phyloP scores from a whole-genome alignment of 371 early-diverging fungal genomes.

The Lichtheimia corymbifera region DNA sequence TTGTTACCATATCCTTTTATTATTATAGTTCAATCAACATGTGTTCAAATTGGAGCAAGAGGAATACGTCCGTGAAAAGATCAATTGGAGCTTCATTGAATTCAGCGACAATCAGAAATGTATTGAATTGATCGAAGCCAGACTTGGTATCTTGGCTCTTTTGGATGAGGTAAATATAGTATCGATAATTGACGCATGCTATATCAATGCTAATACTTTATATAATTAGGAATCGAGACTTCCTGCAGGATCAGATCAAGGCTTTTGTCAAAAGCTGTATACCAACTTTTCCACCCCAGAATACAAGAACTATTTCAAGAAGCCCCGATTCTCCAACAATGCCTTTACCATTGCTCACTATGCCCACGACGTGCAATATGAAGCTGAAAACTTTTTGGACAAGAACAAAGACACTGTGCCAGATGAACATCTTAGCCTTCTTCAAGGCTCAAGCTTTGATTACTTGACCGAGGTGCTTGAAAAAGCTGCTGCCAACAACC shows the following conservation, averaged over 20 bases:
- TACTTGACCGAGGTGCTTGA: conserved; percentile 78
- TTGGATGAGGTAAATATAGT: conserved; percentile 86
- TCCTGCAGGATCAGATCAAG: conserved; percentile 85
- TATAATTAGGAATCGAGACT: conserved; percentile 74
- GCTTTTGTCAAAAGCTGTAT: conserved; percentile 87
- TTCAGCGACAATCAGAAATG: conserved; percentile 99
- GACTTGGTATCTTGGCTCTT: conserved; percentile 90
- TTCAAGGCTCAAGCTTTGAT: conserved; percentile 69
- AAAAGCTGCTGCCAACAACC: conserved; percentile 49
- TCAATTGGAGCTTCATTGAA: conserved; percentile 91
- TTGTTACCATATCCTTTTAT: background rate
- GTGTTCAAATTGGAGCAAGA: conserved; percentile 92
- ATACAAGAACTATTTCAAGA: conserved; percentile 78
- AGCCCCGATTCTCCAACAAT: conserved; percentile 84
- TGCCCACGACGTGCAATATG: conserved; percentile 90
- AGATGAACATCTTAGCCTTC: conserved; percentile 83
- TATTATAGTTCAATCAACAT: conserved; percentile 59
- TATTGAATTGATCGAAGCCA: conserved; percentile 97
- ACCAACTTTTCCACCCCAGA: conserved; percentile 69
- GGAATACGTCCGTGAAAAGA: conserved; percentile 91
- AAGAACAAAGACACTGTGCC: conserved; percentile 99
- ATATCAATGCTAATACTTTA: background rate
- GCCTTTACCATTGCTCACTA: conserved; percentile 91
- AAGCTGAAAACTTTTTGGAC: conserved; percentile 92
- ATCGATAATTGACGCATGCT: background rate